Base-by-base conservation (phyloP, 306 rosid species). In the Dicorynia guianensis region DNA sequence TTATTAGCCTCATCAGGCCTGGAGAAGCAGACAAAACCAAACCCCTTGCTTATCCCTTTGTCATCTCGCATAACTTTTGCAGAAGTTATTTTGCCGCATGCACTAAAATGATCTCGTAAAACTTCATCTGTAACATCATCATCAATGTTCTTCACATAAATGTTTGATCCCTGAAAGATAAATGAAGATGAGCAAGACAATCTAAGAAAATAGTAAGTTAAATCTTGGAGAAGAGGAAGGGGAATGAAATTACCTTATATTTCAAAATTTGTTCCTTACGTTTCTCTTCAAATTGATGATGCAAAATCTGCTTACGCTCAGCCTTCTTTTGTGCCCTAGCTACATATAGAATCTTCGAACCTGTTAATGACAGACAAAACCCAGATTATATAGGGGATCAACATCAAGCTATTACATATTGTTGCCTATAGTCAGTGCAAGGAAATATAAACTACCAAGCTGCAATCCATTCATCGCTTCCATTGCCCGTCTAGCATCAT, bases 21-120 rank as follows among this genome's bases (percentile, higher is more conserved):
- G 73, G 96, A 89, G 83, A 91, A 93, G 83, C 96, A 89, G 57
- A 93, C 89, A 82, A 93, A 93, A 69, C 98, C 97, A 84, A 91
- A 93, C 61, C 98, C 98, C 76, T 76, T 91, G 89, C 89, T 88
- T 65, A 84, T 86, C 71, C 97, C 97, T 79, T 85, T 89, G 36
- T 85, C 87, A 76, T 91, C 89, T 58, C 77, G 85, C 98, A 93
- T 93, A 73, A 93, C 75, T 82, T 88, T 91, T 69, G 81, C 90
- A 38, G 98, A 93, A 79, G 98, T 91, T 75, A 93, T 89, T 44
- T 89, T 81, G 70, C 98, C 98, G 68, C 92, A 91, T 50, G 69
- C 81, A 71, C 89, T 80, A 75, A 93, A 93, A 75, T 77, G 92
- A 65, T 81, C 82, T 62, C 78, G 55, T 55, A 93, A 85, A 80